Percentiles rank a stretch among this genome's conserved stretches.
phyloP scores from a whole-genome alignment of 805 yeast genomes.

The Danielia oregonensis region DNA sequence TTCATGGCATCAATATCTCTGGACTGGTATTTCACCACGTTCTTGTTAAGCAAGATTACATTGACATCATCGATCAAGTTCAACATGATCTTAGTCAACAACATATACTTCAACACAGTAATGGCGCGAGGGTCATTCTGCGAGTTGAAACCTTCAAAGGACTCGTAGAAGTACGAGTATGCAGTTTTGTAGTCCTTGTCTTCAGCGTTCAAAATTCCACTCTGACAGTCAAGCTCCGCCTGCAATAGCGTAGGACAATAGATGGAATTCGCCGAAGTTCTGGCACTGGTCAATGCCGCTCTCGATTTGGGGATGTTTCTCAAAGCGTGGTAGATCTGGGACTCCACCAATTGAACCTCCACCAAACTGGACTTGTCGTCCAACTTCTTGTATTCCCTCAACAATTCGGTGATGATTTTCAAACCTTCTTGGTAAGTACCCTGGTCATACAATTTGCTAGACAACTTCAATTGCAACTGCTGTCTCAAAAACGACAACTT shows the following conservation, averaged over 20 bases:
- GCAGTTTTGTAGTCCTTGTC: conserved; percentile 97
- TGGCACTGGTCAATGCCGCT: conserved; percentile 90
- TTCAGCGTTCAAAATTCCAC: conserved; percentile 94
- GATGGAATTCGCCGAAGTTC: conserved; percentile 96
- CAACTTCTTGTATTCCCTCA: conserved; percentile 83
- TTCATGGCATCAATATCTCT: conserved; percentile 94
- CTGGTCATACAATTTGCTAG: conserved; percentile 68
- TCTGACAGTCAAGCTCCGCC: conserved; percentile 92
- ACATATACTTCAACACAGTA: conserved; percentile 85
- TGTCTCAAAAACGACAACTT: conserved; percentile 88
- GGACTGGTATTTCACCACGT: conserved; percentile 64
- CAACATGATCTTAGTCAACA: conserved; percentile 89
- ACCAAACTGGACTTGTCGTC: conserved; percentile 95
- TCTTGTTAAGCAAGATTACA: conserved; percentile 69
- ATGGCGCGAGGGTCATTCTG: conserved; percentile 60
- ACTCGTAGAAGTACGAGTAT: conserved; percentile 89
- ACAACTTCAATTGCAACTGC: conserved; percentile 77
- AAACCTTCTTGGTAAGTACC: conserved; percentile 66
- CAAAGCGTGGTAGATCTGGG: conserved; percentile 85
- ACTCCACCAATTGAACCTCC: conserved; percentile 90
- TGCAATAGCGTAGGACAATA: conserved; percentile 92
- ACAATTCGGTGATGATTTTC: conserved; percentile 62
- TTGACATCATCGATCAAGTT: conserved; percentile 83
- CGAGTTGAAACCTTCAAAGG: conserved; percentile 85
- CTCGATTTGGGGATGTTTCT: conserved; percentile 87